Percentiles rank a stretch among this genome's conserved stretches.
Conservation (phyloP, 768 basidiomycete species). For the Boletellus sp. region DNA sequence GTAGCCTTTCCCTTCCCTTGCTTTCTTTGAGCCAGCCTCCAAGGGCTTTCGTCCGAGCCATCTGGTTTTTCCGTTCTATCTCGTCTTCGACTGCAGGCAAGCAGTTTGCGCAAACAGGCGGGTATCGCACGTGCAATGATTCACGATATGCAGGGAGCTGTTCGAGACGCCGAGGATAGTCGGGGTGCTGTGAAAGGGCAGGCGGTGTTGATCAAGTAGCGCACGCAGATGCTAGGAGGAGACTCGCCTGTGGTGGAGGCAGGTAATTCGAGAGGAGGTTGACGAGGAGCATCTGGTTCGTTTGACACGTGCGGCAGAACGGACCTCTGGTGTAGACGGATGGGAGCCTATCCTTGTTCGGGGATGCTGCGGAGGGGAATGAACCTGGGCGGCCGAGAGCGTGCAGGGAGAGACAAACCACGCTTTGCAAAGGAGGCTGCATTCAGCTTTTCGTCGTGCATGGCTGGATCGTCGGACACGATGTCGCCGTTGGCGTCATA, state of each 20-base stretch:
- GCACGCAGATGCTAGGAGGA: neutral
- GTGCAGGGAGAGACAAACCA: constrained; percentile 44
- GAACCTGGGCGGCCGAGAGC: neutral
- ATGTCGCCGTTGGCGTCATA: constrained; percentile 73
- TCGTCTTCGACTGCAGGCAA: constrained; percentile 78
- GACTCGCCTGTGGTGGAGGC: constrained; percentile 66
- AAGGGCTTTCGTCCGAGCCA: constrained; percentile 76
- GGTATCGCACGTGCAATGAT: constrained; percentile 78
- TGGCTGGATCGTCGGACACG: constrained; percentile 80
- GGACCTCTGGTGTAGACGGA: constrained; percentile 52
- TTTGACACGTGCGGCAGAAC: constrained; percentile 86
- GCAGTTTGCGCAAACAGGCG: constrained; percentile 78
- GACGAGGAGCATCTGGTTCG: constrained; percentile 86
- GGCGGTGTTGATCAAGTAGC: neutral
- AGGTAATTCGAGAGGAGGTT: constrained; percentile 89
- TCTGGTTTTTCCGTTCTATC: constrained; percentile 71
- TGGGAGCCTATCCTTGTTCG: constrained; percentile 65
- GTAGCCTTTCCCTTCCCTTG: constrained; percentile 58
- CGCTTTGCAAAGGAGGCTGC: constrained; percentile 63
- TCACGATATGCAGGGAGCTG: constrained; percentile 68
- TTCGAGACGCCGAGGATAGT: constrained; percentile 60
- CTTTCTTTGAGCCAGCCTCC: constrained; percentile 66
- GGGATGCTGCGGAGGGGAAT: constrained; percentile 47
- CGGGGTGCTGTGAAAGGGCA: constrained; percentile 56
- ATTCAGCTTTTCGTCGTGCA: constrained; percentile 79